A percentile compares a stretch with the other conserved stretches of the same genome.
Conservation (phyloP, 257 asterid species). For the Dorcoceras hygrometricum region DNA sequence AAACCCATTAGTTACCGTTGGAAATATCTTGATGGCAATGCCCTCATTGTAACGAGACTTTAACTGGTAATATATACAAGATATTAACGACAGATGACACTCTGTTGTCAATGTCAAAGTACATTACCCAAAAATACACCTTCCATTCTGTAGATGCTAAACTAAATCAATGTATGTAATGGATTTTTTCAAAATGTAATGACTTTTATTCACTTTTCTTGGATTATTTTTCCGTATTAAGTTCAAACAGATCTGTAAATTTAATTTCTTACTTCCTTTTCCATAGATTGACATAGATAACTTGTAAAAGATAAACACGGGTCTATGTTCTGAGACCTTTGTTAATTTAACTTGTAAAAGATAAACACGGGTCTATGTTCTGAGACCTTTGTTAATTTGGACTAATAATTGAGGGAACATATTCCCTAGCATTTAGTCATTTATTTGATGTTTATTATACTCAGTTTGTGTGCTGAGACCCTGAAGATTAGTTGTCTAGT, state of each 20-base stretch:
- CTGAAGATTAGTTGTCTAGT: background rate
- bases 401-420: too few relatives aligned
- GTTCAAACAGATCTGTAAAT: too few relatives aligned
- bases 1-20: background rate
- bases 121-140: background rate
- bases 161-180: background rate
- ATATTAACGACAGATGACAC: background rate
- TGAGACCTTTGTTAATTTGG: too few relatives aligned
- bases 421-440: background rate
- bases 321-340: too few relatives aligned
- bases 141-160: background rate
- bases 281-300: background rate
- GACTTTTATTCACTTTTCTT: too few relatives aligned
- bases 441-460: background rate
- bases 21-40: background rate
- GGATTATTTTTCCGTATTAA: too few relatives aligned
- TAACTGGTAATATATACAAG: constrained; percentile 2
- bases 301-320: background rate
- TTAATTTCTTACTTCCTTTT: background rate
- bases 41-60: background rate
- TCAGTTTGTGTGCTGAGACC: background rate
- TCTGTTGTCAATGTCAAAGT: background rate
- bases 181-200: background rate
- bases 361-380: too few relatives aligned
- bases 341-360: background rate